phyloP scores from a whole-genome alignment of 1,139 yeast species.

The Candida anutae region DNA sequence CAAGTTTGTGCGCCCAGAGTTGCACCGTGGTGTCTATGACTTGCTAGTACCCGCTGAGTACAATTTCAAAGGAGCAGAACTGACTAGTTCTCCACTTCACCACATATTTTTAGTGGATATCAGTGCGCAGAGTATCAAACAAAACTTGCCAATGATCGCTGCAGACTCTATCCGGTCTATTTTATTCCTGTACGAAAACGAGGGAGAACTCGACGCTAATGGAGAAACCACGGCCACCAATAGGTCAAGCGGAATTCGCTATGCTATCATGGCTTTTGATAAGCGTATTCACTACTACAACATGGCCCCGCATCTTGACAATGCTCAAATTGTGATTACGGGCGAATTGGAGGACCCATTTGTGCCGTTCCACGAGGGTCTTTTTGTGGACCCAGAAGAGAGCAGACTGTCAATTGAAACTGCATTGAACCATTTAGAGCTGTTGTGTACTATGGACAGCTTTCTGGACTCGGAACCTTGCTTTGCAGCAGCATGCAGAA shows the following conservation, averaged over 20 bases:
- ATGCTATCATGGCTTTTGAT: constrained; percentile 71
- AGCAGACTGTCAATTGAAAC: constrained; percentile 58
- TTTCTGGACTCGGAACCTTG: constrained; percentile 60
- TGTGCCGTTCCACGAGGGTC: constrained; percentile 70
- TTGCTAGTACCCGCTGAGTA: constrained; percentile 69
- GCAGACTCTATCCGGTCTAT: constrained; percentile 68
- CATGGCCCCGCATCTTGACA: constrained; percentile 45
- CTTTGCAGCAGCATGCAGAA: constrained; percentile 71
- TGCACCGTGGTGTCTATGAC: constrained; percentile 80
- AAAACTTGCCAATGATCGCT: constrained; percentile 56
- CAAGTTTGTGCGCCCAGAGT: constrained; percentile 61
- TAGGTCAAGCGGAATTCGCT: too few species aligned
- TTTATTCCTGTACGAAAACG: constrained; percentile 23
- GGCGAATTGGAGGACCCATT: constrained; percentile 76
- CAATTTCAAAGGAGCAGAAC: constrained; percentile 37
- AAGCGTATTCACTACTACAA: constrained; percentile 69
- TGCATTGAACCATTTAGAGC: constrained; percentile 57
- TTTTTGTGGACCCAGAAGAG: constrained; percentile 73
- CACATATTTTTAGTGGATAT: constrained; percentile 78
- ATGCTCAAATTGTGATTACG: constrained; percentile 59
- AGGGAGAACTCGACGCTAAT: constrained; percentile 7
- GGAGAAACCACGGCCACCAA: constrained; percentile 20
- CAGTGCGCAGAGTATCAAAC: constrained; percentile 52
- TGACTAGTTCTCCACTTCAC: constrained; percentile 39
- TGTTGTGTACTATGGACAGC: constrained; percentile 26